Conservation (phyloP, 495 filamentous ascomycete genomes). For the Neurospora cerealis region DNA sequence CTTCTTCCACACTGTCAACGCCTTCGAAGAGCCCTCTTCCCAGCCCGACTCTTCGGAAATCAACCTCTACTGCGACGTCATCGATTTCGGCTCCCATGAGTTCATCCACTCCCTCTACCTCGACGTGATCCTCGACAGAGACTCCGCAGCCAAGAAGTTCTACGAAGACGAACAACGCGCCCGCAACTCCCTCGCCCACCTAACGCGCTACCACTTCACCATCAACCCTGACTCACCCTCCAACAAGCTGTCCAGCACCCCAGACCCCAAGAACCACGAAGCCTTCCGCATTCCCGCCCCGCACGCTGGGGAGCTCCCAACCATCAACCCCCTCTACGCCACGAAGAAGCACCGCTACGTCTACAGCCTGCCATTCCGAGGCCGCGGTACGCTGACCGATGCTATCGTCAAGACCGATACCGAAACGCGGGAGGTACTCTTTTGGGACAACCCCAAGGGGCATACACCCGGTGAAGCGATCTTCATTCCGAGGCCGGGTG, state of each 20-base stretch:
- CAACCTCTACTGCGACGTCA: conserved; percentile 46
- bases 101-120: conserved; percentile 47
- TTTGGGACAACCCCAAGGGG: conserved; percentile 47
- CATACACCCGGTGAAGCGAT: conserved; percentile 69
- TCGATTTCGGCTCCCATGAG: conserved; percentile 45
- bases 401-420: conserved; percentile 60
- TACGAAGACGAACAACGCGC: conserved; percentile 23
- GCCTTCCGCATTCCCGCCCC: conserved; percentile 32
- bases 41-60: too few relatives aligned
- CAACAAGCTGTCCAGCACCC: neutral
- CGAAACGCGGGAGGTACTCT: conserved; percentile 32
- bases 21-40: too few relatives aligned
- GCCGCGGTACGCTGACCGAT: conserved; percentile 53
- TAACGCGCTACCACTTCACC: conserved; percentile 38
- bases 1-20: conserved; percentile 68
- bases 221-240: neutral
- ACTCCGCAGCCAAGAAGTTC: conserved; percentile 14
- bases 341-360: conserved; percentile 51
- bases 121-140: conserved; percentile 44
- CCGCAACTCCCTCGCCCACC: conserved; percentile 25
- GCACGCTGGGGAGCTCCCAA: conserved; percentile 50
- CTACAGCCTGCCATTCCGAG: conserved; percentile 49
- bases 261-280: conserved; percentile 3
- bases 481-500: conserved; percentile 48
- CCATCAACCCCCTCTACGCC: conserved; percentile 50